Base-by-base conservation (phyloP, 2,329 filamentous ascomycete genomes). In the Ambrosiella cleistominuta region DNA sequence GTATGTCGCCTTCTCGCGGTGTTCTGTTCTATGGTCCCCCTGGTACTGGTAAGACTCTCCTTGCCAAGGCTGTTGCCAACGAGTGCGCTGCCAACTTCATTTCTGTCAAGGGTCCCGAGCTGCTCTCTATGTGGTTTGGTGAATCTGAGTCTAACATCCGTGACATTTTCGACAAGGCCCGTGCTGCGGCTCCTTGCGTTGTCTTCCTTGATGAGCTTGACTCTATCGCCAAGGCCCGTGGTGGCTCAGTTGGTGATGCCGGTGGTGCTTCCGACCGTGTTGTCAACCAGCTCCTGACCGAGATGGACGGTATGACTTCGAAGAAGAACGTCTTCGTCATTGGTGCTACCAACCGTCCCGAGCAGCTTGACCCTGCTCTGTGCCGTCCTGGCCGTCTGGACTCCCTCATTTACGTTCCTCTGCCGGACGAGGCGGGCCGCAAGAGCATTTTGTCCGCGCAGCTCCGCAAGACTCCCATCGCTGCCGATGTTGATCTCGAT, bases 241-340 rank as follows among this genome's bases (percentile, higher is more conserved):
- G 93, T 72, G 93, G 93, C 66, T 96, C 90, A 61, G 80, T 88
- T 61, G 93, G 93, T 63, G 93, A 98, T 75, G 93, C 93, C 66
- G 93, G 93, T 64, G 93, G 93, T 80, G 93, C 93, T 63, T 97
- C 91, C 52, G 94, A 98, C 75, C 93, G 94, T 83, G 93, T 98
- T 66, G 93, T 98, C 72, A 98, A 98, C 78, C 94, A 98, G 79
- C 89, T 98, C 70, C 77, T 98, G 68, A 98, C 93, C 64, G 88
- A 97, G 81, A 96, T 97, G 91, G 91, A 97, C 65, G 91, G 91
- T 67, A 97, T 97, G 91, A 97, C 91, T 51, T 96, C 91, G 44
- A 98, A 98, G 87, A 98, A 98, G 86, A 98, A 98, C 71, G 93
- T 98, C 63, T 98, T 98, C 74, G 93, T 98, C 64, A 98, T 98